phyloP scores from a whole-genome alignment of 176 grass and related monocot genomes.

The Raddia distichophylla region DNA sequence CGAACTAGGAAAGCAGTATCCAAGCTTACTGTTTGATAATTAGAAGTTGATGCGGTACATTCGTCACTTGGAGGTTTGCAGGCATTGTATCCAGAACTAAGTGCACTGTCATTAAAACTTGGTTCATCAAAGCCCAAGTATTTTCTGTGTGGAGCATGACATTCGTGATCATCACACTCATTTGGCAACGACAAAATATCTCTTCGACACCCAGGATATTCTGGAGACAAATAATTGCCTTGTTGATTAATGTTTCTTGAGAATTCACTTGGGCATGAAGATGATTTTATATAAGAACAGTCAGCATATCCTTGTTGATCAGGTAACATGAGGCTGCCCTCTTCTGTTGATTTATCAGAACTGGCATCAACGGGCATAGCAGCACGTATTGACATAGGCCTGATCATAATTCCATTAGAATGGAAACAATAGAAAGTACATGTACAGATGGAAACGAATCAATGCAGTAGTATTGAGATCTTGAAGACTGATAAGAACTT shows the following conservation, averaged over 20 bases:
- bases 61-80: slow-evolving; percentile 33
- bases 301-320: slow-evolving; percentile 29
- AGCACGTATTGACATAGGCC: slow-evolving; percentile 26
- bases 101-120: slow-evolving; percentile 30
- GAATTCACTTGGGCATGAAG: slow-evolving; percentile 65
- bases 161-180: slow-evolving; percentile 27
- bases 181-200: slow-evolving; percentile 32
- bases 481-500: neutral
- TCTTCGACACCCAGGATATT: slow-evolving; percentile 25
- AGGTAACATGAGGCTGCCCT: slow-evolving; percentile 40
- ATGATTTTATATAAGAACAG: slow-evolving; percentile 39
- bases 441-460: neutral
- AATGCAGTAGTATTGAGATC: neutral
- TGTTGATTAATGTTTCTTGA: slow-evolving; percentile 31
- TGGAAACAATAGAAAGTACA: slow-evolving; percentile 18
- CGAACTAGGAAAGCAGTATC: neutral
- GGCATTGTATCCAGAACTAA: slow-evolving; percentile 34
- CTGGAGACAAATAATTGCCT: slow-evolving; percentile 42
- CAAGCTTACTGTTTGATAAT: slow-evolving; percentile 44
- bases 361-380: slow-evolving; percentile 35
- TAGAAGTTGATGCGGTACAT: slow-evolving; percentile 34
- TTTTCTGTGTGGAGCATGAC: slow-evolving; percentile 23
- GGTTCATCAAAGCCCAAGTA: slow-evolving; percentile 40
- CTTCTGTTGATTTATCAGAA: slow-evolving; percentile 45
- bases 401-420: slow-evolving; percentile 31